Evolutionary conservation across 352 stramenopile genomes (phyloP).

Genomic region (Globisporangium spiculum): DNA sequence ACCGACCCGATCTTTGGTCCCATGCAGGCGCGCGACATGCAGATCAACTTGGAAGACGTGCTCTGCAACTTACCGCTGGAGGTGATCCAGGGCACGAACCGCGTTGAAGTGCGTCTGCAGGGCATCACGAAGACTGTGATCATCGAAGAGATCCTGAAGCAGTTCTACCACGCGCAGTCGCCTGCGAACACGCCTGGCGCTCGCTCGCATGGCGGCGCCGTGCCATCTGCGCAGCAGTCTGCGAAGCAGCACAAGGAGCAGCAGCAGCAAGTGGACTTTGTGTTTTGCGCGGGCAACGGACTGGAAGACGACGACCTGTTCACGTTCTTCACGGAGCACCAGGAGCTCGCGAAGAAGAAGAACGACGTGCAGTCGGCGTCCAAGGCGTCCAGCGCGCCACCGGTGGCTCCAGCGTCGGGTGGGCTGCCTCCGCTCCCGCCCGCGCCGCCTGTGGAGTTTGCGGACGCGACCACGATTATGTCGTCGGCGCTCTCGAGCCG

Average conservation of each 20-base stretch:
- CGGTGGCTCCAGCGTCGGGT: conserved; percentile 5
- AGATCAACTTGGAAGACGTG: conserved; percentile 85
- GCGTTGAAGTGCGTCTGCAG: conserved; percentile 75
- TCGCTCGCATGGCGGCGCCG: conserved; percentile 63
- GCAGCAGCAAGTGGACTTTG: conserved; percentile 63
- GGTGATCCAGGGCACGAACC: conserved; percentile 82
- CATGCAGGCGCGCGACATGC: conserved; percentile 87
- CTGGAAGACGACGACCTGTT: conserved; percentile 87
- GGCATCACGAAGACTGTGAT: conserved; percentile 75
- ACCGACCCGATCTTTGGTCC: conserved; percentile 79
- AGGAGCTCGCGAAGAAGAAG: conserved; percentile 35
- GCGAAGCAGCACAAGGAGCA: neutral
- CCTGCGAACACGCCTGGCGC: conserved; percentile 78
- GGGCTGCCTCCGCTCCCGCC: conserved; percentile 17
- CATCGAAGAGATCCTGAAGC: conserved; percentile 70
- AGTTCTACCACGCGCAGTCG: conserved; percentile 17
- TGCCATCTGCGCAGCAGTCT: conserved; percentile 50
- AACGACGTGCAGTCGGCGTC: conserved; percentile 4
- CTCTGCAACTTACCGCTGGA: conserved; percentile 82
- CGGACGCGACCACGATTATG: conserved; percentile 16
- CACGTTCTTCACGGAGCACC: conserved; percentile 75
- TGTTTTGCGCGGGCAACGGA: conserved; percentile 84
- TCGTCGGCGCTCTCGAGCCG: conserved; percentile 38
- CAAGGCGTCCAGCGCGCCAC: neutral
- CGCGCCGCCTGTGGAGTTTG: conserved; percentile 14